Evolutionary conservation across 139 green algal species (phyloP), one percentile per base, ranked within the genome.

Genomic region (Chlamydomonas sp.): DNA sequence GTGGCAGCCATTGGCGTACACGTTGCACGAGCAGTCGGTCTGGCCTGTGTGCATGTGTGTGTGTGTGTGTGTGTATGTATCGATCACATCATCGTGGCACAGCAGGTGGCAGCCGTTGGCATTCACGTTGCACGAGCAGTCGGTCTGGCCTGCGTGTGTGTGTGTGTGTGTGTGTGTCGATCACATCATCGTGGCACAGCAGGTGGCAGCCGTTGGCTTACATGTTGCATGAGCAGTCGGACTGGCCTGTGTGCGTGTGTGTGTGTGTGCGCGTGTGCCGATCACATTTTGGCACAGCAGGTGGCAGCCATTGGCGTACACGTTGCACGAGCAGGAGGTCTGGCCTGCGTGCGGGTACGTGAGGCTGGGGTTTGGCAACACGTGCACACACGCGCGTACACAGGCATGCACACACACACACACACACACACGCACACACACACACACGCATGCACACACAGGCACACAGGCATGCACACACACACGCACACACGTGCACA

Each of bases 21-120:
- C 81, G 66, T 96, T 97, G 82, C 85, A 92, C 2, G 83, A 89
- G 77, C 85, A 89, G 82, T 97, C 91, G 26, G 87, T 93, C 58
- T 84, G 79, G 60, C 88, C 80, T 2, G 72, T n/a, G 61, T n/a
- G 5, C 38, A 26, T n/a, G n/a, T n/a, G n/a, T 5, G 29, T 5
- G 49, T 35, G 8, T 65, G n/a, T 91, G 83, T 0, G 89, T 84
- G n/a, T n/a, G 24, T 88, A 81, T 58, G 79, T 86, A 34, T 79
- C 82, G 57, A 97, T 97, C 29, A 97, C 91, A 76, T 97, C 91
- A 76, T 97, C 91, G 69, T 97, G 91, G 69, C 85, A 90, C 33
- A 88, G 75, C 61, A 88, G 73, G 73, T 92, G 87, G 29, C 88
- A 76, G 28, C 88, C 85, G 30, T 84, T 65, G 1, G 86, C 75